Evolutionary conservation across 495 filamentous ascomycete genomes (phyloP).

Genomic region (Annulohypoxylon nitens): DNA sequence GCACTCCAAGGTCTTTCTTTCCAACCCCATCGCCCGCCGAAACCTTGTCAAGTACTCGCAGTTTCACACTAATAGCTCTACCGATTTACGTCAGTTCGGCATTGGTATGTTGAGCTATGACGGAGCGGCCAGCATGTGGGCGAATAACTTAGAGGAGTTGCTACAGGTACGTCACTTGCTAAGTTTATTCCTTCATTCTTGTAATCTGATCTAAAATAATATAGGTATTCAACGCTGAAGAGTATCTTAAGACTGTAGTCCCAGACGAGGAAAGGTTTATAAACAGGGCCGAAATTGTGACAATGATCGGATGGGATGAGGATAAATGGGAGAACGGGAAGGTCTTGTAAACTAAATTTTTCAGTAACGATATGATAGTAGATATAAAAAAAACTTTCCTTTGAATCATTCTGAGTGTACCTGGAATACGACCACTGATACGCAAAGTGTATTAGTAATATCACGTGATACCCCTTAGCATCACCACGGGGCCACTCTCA

Average conservation of each 20-base stretch:
- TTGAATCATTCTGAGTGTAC: background rate
- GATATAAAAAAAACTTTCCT: too few relatives aligned
- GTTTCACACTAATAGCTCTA: constrained; percentile 30
- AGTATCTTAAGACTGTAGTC: constrained; percentile 16
- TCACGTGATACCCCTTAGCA: background rate
- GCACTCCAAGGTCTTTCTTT: constrained; percentile 25
- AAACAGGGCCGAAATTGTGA: background rate
- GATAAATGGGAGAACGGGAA: constrained; percentile 18
- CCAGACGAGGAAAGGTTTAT: constrained; percentile 31
- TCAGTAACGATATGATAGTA: too few relatives aligned
- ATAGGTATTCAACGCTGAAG: constrained; percentile 22
- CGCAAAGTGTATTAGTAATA: background rate
- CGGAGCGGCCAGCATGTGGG: constrained; percentile 25
- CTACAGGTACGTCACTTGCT: constrained; percentile 1
- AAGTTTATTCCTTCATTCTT: background rate
- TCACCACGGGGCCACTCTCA: background rate
- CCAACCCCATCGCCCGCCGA: constrained; percentile 24
- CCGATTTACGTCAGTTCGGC: constrained; percentile 3
- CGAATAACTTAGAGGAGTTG: constrained; percentile 22
- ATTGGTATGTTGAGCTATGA: constrained; percentile 10
- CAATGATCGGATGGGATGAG: constrained; percentile 34
- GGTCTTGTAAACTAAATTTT: background rate
- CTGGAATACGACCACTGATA: background rate
- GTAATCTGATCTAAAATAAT: background rate
- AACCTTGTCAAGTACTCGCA: constrained; percentile 44